Evolutionary conservation across 495 filamentous ascomycete genomes (phyloP).

Genomic region (Hyaloscypha variabilis): DNA sequence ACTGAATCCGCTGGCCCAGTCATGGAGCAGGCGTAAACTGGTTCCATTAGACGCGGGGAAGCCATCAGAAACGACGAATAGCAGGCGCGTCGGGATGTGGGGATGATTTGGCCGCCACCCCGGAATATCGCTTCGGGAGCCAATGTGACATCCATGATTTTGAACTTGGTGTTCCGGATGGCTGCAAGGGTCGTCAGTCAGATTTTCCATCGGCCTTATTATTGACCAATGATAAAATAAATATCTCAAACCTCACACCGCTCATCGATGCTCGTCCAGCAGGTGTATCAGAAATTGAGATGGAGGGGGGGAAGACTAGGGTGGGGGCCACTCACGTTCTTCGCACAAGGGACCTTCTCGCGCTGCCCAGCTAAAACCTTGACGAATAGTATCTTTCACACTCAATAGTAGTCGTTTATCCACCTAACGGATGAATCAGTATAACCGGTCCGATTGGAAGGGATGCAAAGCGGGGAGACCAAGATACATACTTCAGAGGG

Average conservation of each 20-base stretch:
- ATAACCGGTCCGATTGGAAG: conserved; percentile 33
- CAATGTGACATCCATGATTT: conserved; percentile 86
- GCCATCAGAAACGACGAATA: conserved; percentile 98
- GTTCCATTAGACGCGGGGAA: conserved; percentile 93
- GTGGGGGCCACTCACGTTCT: conserved; percentile 73
- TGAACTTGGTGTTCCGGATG: conserved; percentile 95
- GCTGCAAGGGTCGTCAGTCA: conserved; percentile 49
- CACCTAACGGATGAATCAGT: conserved; percentile 52
- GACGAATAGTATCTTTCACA: conserved; percentile 87
- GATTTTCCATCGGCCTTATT: conserved; percentile 10
- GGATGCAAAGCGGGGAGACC: conserved; percentile 23
- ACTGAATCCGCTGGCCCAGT: conserved; percentile 91
- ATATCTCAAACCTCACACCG: conserved; percentile 33
- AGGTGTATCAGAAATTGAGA: conserved; percentile 25
- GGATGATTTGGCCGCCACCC: conserved; percentile 96
- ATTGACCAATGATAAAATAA: conserved; percentile 25
- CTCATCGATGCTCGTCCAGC: conserved; percentile 22
- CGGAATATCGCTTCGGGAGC: conserved; percentile 90
- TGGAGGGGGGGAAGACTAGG: conserved; percentile 25
- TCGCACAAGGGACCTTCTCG: conserved; percentile 96
- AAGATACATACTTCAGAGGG: conserved; percentile 66
- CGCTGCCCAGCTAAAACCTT: conserved; percentile 95
- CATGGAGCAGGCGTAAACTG: conserved; percentile 89
- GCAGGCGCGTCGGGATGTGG: conserved; percentile 85
- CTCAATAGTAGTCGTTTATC: conserved; percentile 88